Evolutionary conservation across 768 basidiomycete species (phyloP), one percentile per base, ranked within the genome.

Genomic region (Calocybe gangraenosa): DNA sequence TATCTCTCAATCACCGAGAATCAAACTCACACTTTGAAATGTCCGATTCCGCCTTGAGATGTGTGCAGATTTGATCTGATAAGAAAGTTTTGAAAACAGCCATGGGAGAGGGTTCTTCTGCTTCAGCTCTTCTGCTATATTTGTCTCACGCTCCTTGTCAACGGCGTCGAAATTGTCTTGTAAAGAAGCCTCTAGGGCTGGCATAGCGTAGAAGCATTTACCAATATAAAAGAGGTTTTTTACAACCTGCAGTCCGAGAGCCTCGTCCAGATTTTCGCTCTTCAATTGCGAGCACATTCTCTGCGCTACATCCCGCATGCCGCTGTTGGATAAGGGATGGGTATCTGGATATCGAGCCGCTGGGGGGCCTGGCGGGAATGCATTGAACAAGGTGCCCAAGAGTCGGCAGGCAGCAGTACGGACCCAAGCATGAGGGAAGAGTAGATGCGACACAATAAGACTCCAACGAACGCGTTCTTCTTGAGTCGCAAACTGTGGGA

Each of bases 401-500:
- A 92, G 70, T 44, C 90, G 75, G 47, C 84, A 84, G 1, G 92
- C 75, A 0, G 84, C 86, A 4, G 79, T 81, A 33, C 94, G 84
- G 0, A 96, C 92, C 95, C 94, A 97, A 3, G 90, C 79, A 62
- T 99, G 96, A 3, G 94, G 93, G 66, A 85, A 97, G 2, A 87
- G 70, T 2, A 97, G 76, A 55, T 87, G 82, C 0, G 68, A 54
- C 18, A 79, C 68, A 33, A 96, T 71, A 1, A 70, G 58, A 8
- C 65, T 54, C 92, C 93, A 95, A 1, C 72, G 60, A 0, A 89
- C 67, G 45, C 62, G 68, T 33, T 70, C 71, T 7, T 69, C 65
- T 30, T 75, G 62, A 1, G 59, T 66, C 3, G 70, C 67, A 35
- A 72, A 56, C 40, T 74, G 70, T 3, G 85, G 78, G 49, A 78